These are phyloP conservation scores for Dipteronia sinensis DNA, from an alignment of 345 rosid species.

Conservation along the genomic window DNA sequence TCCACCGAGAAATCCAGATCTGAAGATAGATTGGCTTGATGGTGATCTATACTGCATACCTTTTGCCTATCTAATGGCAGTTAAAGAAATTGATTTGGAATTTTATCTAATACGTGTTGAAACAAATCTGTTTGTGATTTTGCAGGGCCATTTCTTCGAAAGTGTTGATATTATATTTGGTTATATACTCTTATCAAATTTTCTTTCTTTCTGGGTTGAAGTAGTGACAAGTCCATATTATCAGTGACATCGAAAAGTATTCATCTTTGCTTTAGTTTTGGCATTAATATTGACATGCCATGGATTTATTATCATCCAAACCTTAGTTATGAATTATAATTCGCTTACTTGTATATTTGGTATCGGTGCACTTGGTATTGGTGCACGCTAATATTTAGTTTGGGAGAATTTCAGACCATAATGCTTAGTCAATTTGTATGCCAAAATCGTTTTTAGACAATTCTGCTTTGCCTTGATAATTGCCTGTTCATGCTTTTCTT, in stretches of 20 bases:
- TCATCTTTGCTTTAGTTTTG: no score
- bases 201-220: background rate
- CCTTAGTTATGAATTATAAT: no score
- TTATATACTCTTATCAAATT: background rate
- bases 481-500: background rate
- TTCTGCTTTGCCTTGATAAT: background rate
- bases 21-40: background rate
- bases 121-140: no score
- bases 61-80: background rate
- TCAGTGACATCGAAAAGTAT: no score
- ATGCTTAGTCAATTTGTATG: background rate
- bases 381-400: background rate
- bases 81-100: background rate
- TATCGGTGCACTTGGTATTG: background rate
- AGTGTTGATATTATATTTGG: background rate
- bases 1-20: background rate
- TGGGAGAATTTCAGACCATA: background rate
- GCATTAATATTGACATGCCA: no score
- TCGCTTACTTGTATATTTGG: no score
- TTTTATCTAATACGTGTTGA: background rate
- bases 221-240: no score
- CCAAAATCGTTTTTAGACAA: background rate
- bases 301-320: no score
- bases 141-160: background rate
- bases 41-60: background rate